Conservation (phyloP, 139 green algal species). For the Chlorella sp. region DNA sequence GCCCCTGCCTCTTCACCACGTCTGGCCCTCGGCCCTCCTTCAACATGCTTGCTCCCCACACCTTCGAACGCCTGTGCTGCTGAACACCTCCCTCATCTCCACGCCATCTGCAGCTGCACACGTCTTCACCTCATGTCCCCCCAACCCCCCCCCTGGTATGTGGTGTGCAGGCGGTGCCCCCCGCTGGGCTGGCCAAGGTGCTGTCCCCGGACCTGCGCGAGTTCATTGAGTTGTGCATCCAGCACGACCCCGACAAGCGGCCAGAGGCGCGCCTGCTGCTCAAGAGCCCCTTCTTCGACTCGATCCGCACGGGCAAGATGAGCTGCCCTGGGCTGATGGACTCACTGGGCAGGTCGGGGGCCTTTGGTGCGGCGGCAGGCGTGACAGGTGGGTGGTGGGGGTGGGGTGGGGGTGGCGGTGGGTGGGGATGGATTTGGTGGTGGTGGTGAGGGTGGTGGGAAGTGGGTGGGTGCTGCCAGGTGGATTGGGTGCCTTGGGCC, state of each 20-base stretch:
- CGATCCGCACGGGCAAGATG: constrained; percentile 36
- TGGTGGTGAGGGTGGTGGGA: neutral
- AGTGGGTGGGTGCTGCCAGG: neutral
- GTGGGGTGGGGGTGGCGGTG: too few relatives aligned
- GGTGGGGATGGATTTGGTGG: too few relatives aligned
- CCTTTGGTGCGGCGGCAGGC: too few relatives aligned
- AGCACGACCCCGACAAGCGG: constrained; percentile 46
- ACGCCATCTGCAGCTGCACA: neutral
- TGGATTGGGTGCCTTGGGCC: neutral
- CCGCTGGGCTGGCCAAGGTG: constrained; percentile 73
- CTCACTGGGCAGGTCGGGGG: too few relatives aligned
- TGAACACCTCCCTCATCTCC: neutral
- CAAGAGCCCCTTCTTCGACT: constrained; percentile 88
- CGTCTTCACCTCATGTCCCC: too few relatives aligned
- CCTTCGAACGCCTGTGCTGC: neutral
- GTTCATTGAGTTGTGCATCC: constrained; percentile 91
- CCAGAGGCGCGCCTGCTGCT: constrained; percentile 85
- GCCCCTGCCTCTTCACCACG: neutral
- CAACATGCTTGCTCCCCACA: neutral
- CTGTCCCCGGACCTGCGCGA: constrained; percentile 64
- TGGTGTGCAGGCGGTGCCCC: constrained; percentile 67
- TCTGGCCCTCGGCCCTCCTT: too few relatives aligned
- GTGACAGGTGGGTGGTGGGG: neutral
- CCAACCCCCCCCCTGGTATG: too few relatives aligned
- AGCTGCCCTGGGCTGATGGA: constrained; percentile 22